These are phyloP conservation scores for Penicillium polonicum DNA, from an alignment of 2,329 filamentous ascomycete species.

Conservation along the genomic window DNA sequence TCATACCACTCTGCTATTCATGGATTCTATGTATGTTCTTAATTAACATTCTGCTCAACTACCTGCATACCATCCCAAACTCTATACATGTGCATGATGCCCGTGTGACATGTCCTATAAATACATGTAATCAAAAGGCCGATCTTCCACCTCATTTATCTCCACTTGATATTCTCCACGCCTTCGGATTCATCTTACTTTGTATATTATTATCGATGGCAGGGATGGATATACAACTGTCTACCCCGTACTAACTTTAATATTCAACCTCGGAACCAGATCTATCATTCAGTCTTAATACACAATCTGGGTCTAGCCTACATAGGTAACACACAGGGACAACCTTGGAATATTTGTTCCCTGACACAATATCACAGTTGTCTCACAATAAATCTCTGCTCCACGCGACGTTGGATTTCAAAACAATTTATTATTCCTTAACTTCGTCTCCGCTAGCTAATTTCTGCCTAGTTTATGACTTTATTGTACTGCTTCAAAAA, in stretches of 20 bases:
- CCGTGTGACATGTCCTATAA: slow-evolving; percentile 2
- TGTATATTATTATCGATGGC: background rate
- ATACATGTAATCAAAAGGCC: background rate
- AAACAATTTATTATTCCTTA: background rate
- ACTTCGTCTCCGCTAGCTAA: no score
- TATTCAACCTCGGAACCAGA: background rate
- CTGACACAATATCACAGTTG: background rate
- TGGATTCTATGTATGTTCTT: background rate
- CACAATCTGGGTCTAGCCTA: background rate
- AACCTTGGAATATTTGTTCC: background rate
- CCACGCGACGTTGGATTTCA: background rate
- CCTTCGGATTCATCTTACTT: background rate
- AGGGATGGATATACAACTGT: background rate
- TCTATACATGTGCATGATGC: background rate
- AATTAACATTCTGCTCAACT: background rate
- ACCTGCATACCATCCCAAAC: background rate
- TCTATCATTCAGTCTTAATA: background rate
- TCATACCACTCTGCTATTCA: background rate
- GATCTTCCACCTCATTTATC: slow-evolving; percentile 17
- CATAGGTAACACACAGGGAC: background rate
- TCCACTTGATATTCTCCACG: slow-evolving; percentile 18
- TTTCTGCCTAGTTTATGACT: background rate
- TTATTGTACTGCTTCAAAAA: background rate
- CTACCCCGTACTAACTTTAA: background rate
- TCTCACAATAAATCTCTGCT: background rate